Base-by-base conservation (phyloP, 345 rosid species). In the Citrus reticulata region DNA sequence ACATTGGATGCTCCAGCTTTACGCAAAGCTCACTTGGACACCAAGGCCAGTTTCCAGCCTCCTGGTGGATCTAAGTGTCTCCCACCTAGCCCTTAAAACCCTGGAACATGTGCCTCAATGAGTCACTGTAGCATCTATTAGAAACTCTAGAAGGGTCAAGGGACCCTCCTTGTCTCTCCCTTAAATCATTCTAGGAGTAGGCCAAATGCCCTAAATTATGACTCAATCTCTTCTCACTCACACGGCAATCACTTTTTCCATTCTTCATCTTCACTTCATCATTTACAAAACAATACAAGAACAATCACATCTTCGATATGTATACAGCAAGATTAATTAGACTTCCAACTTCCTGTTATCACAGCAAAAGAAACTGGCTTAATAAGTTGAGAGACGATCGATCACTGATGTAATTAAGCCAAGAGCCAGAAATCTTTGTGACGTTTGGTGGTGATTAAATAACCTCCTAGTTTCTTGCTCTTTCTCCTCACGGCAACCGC, bases 381-480 rank as follows among this genome's bases (percentile, higher is more conserved):
- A 11, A 29, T 74, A 60, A 29, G 35, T 9, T 59, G 25, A 5
- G 0, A 32, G 68, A 49, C 29, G 13, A 67, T 55, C 61, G n/a
- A 57, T 19, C 22, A 46, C 51, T 13, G 24, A n/a, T 6, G 8
- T 22, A 32, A 35, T 80, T 75, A 94, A 62, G 99, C 99, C 55
- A 95, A 82, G 75, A 95, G 97, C 99, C 99, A 93, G 86, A 95
- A 95, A 84, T 95, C 99, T 83, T 87, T 95, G 78, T 93, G 99
- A 42, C 96, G 93, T 72, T 92, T 95, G 19, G 99, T 95, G 81
- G 97, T 95, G 80, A 95, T 93, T 87, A 92, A 81, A 72, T 92
- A 95, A 6, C 99, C 99, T 51, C 99, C 99, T 64, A 85, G 86
- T 79, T 87, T 93, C 81, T 91, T 90, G 89, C 90, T 82, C 81